Conservation (phyloP, 805 yeast species). For the Wickerhamomyces ciferrii region DNA sequence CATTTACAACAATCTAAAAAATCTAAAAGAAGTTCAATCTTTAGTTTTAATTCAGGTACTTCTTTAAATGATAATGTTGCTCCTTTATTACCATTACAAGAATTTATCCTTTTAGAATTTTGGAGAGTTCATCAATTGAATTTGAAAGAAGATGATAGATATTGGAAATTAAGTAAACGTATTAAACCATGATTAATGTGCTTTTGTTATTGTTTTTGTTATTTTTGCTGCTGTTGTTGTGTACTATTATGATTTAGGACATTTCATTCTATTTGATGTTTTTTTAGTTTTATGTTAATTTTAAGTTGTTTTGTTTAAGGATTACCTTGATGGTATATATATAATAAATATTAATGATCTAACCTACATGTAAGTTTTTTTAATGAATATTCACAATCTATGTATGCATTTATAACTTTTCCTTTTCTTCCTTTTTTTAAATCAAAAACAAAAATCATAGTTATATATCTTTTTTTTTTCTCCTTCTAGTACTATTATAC, state of each 20-base stretch:
- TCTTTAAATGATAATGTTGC: constrained; percentile 22
- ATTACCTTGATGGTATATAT: no score
- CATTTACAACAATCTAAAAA: constrained; percentile 13
- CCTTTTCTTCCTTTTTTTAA: background rate
- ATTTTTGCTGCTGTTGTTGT: background rate
- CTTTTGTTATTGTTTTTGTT: background rate
- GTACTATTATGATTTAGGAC: no score
- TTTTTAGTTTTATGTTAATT: no score
- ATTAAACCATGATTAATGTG: background rate
- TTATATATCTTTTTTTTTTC: background rate
- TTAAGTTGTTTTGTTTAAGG: no score
- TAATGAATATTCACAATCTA: background rate
- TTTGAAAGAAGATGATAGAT: constrained; percentile 57
- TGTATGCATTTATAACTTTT: background rate
- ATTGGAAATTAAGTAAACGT: constrained; percentile 63
- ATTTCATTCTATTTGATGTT: no score
- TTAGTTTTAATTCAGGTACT: constrained; percentile 16
- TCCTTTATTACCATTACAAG: constrained; percentile 31
- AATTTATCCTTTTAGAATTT: constrained; percentile 59
- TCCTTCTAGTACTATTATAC: no score
- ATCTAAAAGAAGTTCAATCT: constrained; percentile 21
- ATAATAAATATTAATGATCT: no score
- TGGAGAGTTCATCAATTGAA: constrained; percentile 66
- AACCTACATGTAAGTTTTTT: no score
- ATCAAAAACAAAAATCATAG: background rate